These are phyloP conservation scores for Thalassiosira ordinaria DNA, from an alignment of 352 stramenopile genomes.

Conservation along the genomic window DNA sequence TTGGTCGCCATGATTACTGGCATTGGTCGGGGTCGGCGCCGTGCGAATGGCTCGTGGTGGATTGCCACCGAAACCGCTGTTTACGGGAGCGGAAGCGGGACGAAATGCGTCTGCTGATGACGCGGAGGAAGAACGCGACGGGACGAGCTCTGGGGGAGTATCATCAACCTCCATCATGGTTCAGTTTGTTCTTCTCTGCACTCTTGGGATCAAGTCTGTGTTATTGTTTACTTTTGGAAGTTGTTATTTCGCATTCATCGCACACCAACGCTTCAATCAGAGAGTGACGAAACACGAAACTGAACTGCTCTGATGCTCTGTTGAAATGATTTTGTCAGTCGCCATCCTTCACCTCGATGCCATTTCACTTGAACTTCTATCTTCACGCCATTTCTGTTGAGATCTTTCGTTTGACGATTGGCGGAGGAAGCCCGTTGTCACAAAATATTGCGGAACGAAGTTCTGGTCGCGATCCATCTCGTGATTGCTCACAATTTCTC, in stretches of 20 bases:
- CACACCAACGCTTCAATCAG: no score
- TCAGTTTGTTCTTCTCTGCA: no score
- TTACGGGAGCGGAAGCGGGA: neutral
- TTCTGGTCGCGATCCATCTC: no score
- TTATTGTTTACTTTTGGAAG: neutral
- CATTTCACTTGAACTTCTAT: neutral
- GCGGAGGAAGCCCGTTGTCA: neutral
- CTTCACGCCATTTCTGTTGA: no score
- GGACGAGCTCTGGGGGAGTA: neutral
- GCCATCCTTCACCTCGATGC: neutral
- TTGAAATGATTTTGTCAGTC: neutral
- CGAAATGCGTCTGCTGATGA: neutral
- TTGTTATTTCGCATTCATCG: no score
- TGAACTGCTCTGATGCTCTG: neutral
- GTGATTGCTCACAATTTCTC: no score
- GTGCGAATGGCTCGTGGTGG: conserved; percentile 4
- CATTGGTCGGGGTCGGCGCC: neutral
- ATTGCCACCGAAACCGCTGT: neutral
- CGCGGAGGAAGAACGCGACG: neutral
- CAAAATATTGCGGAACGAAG: no score
- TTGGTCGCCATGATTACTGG: conserved; percentile 2
- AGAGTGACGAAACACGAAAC: neutral
- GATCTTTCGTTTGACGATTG: neutral
- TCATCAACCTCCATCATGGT: conserved; percentile 1
- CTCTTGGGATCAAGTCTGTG: neutral